These are phyloP conservation scores for Sequoiadendron giganteum DNA, from an alignment of 75 land plant genomes.

Conservation along the genomic window DNA sequence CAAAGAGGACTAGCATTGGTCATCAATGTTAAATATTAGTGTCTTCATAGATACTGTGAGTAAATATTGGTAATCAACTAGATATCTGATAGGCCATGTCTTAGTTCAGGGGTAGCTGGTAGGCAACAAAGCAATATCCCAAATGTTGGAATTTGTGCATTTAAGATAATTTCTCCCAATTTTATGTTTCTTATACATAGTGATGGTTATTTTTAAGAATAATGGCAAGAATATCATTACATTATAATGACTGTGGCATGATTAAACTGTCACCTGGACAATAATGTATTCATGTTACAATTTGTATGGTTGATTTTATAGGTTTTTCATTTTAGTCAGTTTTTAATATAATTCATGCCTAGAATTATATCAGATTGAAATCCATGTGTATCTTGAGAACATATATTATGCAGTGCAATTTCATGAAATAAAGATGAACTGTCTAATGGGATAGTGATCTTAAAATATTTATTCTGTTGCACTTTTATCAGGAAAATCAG, in stretches of 20 bases:
- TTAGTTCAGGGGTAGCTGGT: neutral
- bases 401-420: neutral
- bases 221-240: neutral
- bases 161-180: neutral
- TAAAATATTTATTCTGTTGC: neutral
- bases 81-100: neutral
- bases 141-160: conserved; percentile 6
- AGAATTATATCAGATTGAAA: neutral
- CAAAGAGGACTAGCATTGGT: neutral
- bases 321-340: neutral
- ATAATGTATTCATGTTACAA: neutral
- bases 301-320: neutral
- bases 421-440: neutral
- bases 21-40: neutral
- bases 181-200: neutral
- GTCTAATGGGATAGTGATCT: neutral
- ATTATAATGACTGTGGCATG: neutral
- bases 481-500: conserved; percentile 50
- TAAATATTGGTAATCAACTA: neutral
- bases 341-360: neutral
- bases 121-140: neutral
- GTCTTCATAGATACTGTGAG: neutral
- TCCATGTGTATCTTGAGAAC: neutral
- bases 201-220: neutral
- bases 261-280: too few species aligned